Evolutionary conservation across 306 rosid species (phyloP), one percentile per base, ranked within the genome.

Genomic region (Cajanus cajan): DNA sequence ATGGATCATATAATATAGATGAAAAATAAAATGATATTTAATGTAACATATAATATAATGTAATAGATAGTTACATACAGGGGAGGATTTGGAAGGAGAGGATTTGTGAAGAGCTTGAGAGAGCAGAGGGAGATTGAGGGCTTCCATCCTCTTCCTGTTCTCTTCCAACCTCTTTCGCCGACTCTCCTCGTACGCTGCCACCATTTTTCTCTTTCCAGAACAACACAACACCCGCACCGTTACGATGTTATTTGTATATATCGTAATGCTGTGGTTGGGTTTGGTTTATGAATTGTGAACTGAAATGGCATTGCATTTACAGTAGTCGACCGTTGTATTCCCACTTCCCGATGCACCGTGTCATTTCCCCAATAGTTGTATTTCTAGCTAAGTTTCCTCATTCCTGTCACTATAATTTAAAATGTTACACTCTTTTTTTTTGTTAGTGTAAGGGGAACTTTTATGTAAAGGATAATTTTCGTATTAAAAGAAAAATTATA

Each of bases 101-200:
- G 91, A 82, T 6, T 57, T 62, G 19, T 76, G 80, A 36, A 94
- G 87, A 11, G 92, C 79, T 36, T 81, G 89, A 83, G 97, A 84
- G 37, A 92, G 96, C 16, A 63, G 70, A 4, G 85, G 85, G 6
- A 94, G 88, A 71, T 86, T 90, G 52, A 94, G 93, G 34, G 94
- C 97, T 47, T 90, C 97, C 88, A 90, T 86, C 69, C 96, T 82
- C 86, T 83, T 90, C 70, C 52, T 80, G 85, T 92, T 94, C 58
- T 90, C 96, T 69, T 94, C 98, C 80, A 94, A 0, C 59, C 94
- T 86, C 67, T 88, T 79, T 8, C 87, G 88, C 2, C 92, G 93
- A 52, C 65, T 72, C 66, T 93, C 97, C 62, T 93, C 96, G 73
- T 89, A 93, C 4, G 89, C 13, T 41, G 74, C 88, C 88, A 88